These are phyloP conservation scores for Xylariomycetidae sp. DNA, from an alignment of 2,329 filamentous ascomycete genomes.

Conservation along the genomic window DNA sequence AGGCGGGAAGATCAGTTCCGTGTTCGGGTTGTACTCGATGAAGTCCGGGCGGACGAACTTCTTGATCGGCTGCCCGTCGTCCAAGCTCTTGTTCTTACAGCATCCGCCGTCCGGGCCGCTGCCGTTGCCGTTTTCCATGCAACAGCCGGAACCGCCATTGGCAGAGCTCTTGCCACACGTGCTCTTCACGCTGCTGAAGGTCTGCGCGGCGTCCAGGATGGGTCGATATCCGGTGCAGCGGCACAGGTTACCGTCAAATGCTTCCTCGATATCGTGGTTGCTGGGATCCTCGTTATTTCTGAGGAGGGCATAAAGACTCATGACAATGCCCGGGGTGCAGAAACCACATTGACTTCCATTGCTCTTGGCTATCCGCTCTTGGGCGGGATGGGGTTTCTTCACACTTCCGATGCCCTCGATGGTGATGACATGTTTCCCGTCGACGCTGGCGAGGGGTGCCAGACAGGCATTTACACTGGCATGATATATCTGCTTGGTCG, in stretches of 20 bases:
- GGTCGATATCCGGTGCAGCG: constrained; percentile 93
- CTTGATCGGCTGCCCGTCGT: constrained; percentile 52
- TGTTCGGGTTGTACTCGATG: constrained; percentile 90
- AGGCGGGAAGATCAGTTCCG: constrained; percentile 92
- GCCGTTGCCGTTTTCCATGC: constrained; percentile 60
- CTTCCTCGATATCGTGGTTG: constrained; percentile 85
- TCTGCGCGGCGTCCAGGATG: constrained; percentile 90
- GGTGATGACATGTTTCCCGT: constrained; percentile 97
- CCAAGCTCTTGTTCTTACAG: constrained; percentile 59
- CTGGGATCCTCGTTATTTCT: constrained; percentile 76
- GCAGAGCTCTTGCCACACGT: constrained; percentile 45
- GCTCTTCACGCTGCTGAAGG: constrained; percentile 65
- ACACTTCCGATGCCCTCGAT: constrained; percentile 92
- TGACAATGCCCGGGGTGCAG: constrained; percentile 96
- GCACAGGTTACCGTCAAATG: constrained; percentile 94
- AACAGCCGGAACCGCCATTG: constrained; percentile 58
- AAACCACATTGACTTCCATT: constrained; percentile 94
- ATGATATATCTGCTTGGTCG: constrained; percentile 89
- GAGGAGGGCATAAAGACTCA: constrained; percentile 91
- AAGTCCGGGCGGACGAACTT: constrained; percentile 83
- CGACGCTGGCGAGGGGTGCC: constrained; percentile 85
- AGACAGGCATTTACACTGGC: constrained; percentile 95
- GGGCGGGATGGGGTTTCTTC: constrained; percentile 79
- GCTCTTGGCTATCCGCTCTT: constrained; percentile 84
- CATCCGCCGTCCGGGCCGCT: constrained; percentile 52